Conservation (phyloP, 495 filamentous ascomycete genomes). For the Aspergillus asperescens region DNA sequence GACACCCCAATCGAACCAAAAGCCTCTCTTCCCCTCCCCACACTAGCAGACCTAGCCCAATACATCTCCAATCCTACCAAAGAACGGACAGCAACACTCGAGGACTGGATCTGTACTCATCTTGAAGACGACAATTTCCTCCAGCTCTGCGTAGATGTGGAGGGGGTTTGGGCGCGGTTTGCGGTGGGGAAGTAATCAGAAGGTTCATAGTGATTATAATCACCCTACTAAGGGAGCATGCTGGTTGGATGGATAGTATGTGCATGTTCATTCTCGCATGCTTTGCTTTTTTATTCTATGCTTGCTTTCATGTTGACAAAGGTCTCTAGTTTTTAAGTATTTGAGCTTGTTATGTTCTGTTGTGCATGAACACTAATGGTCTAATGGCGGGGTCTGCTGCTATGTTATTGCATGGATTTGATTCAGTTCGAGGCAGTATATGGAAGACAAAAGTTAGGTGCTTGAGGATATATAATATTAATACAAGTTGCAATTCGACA, state of each 20-base stretch:
- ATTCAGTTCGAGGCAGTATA: not conserved
- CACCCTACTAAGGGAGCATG: no score
- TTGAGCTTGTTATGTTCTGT: not conserved
- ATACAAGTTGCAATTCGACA: not conserved
- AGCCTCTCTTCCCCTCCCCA: not conserved
- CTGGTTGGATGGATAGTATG: no score
- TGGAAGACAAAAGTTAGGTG: not conserved
- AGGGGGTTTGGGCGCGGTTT: conserved; percentile 42
- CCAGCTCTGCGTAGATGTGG: conserved; percentile 40
- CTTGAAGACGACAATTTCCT: conserved; percentile 43
- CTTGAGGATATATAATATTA: not conserved
- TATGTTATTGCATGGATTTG: not conserved
- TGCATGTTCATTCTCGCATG: not conserved
- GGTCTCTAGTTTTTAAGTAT: not conserved
- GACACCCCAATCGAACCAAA: not conserved
- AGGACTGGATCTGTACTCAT: conserved; percentile 42
- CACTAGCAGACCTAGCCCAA: conserved; percentile 28
- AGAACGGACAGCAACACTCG: conserved; percentile 33
- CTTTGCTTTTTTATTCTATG: not conserved
- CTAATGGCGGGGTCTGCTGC: not conserved
- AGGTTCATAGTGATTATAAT: not conserved
- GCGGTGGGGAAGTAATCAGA: conserved; percentile 29
- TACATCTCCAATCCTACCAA: conserved; percentile 31
- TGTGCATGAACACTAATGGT: not conserved
- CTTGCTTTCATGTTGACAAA: not conserved